Evolutionary conservation across 2,329 filamentous ascomycete genomes (phyloP).

Genomic region (Eutypa lata): DNA sequence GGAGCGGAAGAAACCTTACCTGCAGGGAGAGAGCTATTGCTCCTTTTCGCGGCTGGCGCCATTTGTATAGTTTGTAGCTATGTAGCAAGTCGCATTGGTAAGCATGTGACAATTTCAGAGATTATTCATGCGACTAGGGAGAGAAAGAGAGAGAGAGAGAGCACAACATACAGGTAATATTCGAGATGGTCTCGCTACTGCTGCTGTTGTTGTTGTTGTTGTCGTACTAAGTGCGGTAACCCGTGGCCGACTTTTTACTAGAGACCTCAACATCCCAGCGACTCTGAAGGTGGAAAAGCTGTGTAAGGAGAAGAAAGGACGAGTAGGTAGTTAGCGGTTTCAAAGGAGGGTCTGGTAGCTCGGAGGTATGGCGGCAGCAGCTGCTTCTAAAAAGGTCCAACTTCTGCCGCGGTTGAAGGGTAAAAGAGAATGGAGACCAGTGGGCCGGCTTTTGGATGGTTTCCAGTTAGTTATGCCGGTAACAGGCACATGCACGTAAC

Average conservation of each 20-base stretch:
- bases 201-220: too few relatives aligned
- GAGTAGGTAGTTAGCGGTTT: too few relatives aligned
- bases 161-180: conserved; percentile 18
- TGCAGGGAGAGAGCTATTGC: conserved; percentile 55
- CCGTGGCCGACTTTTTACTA: conserved; percentile 31
- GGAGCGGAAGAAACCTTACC: too few relatives aligned
- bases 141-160: not conserved
- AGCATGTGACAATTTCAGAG: conserved; percentile 1
- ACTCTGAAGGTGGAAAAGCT: conserved; percentile 2
- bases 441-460: not conserved
- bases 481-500: not conserved
- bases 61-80: conserved; percentile 39
- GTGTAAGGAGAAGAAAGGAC: conserved; percentile 6
- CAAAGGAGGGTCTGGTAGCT: too few relatives aligned
- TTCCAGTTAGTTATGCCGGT: not conserved
- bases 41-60: conserved; percentile 50
- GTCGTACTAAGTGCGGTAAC: conserved; percentile 29
- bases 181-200: conserved; percentile 20
- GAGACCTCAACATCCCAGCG: conserved; percentile 30
- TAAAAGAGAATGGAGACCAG: not conserved
- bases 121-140: not conserved
- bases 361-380: not conserved
- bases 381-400: not conserved
- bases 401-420: not conserved
- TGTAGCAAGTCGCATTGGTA: conserved; percentile 8